A percentile compares a stretch with the other conserved stretches of the same genome.
These are phyloP conservation scores for Hyphodiscus sp. DNA, from an alignment of 2,329 filamentous ascomycete species.

Conservation along the genomic window DNA sequence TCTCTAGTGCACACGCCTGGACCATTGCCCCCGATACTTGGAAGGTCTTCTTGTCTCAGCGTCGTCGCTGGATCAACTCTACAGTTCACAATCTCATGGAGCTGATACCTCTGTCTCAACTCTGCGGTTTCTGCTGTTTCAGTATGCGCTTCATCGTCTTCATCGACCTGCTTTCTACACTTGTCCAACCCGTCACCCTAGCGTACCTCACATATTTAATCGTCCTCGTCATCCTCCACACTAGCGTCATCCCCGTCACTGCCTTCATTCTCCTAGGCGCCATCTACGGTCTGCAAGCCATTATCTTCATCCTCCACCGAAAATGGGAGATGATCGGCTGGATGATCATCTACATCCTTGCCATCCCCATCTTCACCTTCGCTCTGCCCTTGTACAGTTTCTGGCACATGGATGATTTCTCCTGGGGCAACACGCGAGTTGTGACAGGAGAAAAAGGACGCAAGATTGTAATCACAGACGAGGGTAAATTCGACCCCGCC, in stretches of 20 bases:
- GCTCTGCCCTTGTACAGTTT: conserved; percentile 89
- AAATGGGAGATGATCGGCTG: conserved; percentile 99
- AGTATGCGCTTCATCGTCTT: conserved; percentile 99
- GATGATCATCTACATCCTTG: conserved; percentile 94
- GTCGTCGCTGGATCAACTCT: conserved; percentile 99
- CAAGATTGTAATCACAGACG: conserved; percentile 89
- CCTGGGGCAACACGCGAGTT: conserved; percentile 97
- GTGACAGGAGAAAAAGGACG: conserved; percentile 90
- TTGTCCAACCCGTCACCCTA: conserved; percentile 86
- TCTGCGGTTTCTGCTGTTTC: conserved; percentile 99
- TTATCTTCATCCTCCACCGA: conserved; percentile 92
- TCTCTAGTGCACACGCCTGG: conserved; percentile 87
- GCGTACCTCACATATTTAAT: conserved; percentile 89
- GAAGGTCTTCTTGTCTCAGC: conserved; percentile 92
- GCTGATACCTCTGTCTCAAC: conserved; percentile 84
- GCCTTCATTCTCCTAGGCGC: conserved; percentile 86
- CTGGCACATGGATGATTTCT: conserved; percentile 99
- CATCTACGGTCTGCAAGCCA: conserved; percentile 94
- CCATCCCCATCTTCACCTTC: conserved; percentile 87
- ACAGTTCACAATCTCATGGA: conserved; percentile 97
- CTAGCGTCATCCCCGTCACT: conserved; percentile 67
- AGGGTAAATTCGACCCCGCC: conserved; percentile 92
- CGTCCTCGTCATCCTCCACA: conserved; percentile 57
- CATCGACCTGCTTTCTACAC: conserved; percentile 82
- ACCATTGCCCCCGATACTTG: conserved; percentile 95